Base-by-base conservation (phyloP, 2,329 filamentous ascomycete species). In the Diaporthe sp. region DNA sequence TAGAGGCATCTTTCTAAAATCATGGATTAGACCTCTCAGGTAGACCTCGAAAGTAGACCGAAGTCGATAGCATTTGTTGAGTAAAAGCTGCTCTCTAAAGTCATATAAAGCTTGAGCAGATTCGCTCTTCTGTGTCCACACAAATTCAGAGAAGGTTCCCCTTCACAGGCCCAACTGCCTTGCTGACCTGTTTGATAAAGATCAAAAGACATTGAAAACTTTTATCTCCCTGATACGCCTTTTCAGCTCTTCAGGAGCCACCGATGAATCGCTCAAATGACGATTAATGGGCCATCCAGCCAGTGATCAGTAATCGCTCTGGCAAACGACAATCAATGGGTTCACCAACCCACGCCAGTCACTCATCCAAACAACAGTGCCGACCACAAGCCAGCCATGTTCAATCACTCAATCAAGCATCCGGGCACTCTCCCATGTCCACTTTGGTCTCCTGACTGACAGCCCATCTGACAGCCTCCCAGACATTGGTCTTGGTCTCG, bases 381-480 rank as follows among this genome's bases (percentile, higher is more conserved):
- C 17, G 28, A 46, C 22, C 25, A 19, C 6, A 62, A 13, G 4
- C 2, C 19, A 8, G 34, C 57, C 46, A 19, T 8, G 8, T 25
- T 13, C 49, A 31, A 9, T 31, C 34, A 42, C 12, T 6, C 49
- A 34, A 2, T 44, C 34, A 65, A 19, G 15, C 25, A 7, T 51
- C 49, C 2, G 58, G 6, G 5, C n/a, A 25, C 28, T 65, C 17
- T 7, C 68, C 68, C 3, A 72, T 62, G 28, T 76, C 75, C 7
- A 73, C 19, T 4, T 49, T 67, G 5, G n/a, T 28, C 57, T 77
- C 76, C 9, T 73, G 17, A 42, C 37, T 19, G 1, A 75, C 10
- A 6, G 88, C 92, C 89, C 90, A 94, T 76, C 88, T 82, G 1
- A 95, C 92, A 4, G 92, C 93, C 77, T 90, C 90, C 79, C 86